Conservation (phyloP, 2,329 filamentous ascomycete genomes). For the Colletotrichum eleusines region DNA sequence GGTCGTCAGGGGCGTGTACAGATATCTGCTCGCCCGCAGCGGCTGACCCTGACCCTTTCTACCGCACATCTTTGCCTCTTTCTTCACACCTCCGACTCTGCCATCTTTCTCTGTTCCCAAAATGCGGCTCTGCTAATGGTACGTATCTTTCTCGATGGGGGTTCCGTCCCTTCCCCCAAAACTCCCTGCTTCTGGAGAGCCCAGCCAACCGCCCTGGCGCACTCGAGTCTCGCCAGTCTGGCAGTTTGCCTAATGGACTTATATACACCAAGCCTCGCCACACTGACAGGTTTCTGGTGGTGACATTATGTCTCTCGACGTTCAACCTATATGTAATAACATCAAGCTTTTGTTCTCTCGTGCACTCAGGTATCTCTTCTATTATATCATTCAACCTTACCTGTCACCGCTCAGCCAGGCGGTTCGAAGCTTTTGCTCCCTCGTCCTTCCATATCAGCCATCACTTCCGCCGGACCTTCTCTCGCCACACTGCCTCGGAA, state of each 20-base stretch:
- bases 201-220: constrained; percentile 24
- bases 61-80: constrained; percentile 35
- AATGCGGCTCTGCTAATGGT: constrained; percentile 32
- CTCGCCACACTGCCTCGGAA: background rate
- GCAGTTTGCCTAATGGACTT: constrained; percentile 17
- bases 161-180: constrained; percentile 16
- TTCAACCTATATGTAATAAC: constrained; percentile 2
- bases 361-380: background rate
- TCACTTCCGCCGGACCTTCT: background rate
- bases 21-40: constrained; percentile 26
- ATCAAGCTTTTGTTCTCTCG: background rate
- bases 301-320: constrained; percentile 4
- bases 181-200: constrained; percentile 6
- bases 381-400: constrained; percentile 22
- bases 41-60: constrained; percentile 20
- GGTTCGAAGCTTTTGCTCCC: background rate
- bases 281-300: constrained; percentile 16
- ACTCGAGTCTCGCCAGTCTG: background rate
- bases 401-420: too few species aligned
- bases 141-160: constrained; percentile 30
- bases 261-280: constrained; percentile 33
- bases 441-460: background rate
- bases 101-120: background rate
- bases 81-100: constrained; percentile 23
- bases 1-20: constrained; percentile 24